Base-by-base conservation (phyloP, 2,329 filamentous ascomycete species). In the Dactylellina sp. region DNA sequence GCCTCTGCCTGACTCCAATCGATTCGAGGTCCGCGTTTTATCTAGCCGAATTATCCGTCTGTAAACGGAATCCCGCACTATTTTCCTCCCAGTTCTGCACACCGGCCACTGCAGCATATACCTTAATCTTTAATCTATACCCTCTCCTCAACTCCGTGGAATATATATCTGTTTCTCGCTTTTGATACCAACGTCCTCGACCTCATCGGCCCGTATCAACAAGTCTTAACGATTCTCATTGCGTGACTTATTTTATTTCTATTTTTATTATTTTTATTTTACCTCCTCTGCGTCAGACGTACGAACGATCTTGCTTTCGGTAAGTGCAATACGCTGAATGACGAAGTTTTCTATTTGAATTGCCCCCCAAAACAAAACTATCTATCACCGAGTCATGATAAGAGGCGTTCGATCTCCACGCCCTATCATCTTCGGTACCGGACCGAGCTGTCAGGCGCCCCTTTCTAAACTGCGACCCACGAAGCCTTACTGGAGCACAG, bases 41-140 rank as follows among this genome's bases (percentile, higher is more conserved):
- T 71, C 66, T 71, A 71, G 64, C 66, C 66, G 66, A 71, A 64
- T 60, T 71, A 64, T 71, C 66, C 66, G 66, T 71, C 64, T 59
- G 64, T 42, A 63, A 42, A 63, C 66, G 66, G 66, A 44, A 40
- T 64, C 59, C 59, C 59, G 52, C 59, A 63, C 66, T 63, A 32
- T 71, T 70, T 63, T 64, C 59, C 52, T 52, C 42, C 57, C 63
- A 32, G 28, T 32, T 63, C 59, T 61, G 59, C 59, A 49, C 59
- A 63, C 66, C 66, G 49, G 59, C 66, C 59, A 59, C 65, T 63
- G 56, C 28, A 32, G n/a, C 59, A 64, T 71, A 71, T 59, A 71
- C 52, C 52, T 71, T 71, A 71, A 63, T 71, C 66, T 63, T 62
- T 64, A 71, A 63, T 71, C 59, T 57, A 64, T 63, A 64, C 47